These are phyloP conservation scores for Pseudoperonospora humuli DNA, from an alignment of 352 stramenopile genomes.

Conservation along the genomic window DNA sequence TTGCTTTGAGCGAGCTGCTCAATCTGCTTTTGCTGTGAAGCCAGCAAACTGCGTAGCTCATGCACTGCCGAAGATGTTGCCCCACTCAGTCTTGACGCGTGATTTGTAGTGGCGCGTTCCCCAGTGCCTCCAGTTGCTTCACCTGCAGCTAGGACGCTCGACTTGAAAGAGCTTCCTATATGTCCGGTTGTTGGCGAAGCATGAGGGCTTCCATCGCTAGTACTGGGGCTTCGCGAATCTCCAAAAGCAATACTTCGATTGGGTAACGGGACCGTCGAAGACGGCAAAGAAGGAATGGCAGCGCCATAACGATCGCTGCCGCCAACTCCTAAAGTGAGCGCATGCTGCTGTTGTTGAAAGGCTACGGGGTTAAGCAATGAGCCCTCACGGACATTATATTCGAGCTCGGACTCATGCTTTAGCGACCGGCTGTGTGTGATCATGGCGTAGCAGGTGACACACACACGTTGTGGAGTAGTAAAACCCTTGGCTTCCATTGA, in stretches of 20 bases:
- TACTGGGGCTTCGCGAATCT: conserved; percentile 9
- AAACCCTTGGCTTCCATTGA: conserved; percentile 62
- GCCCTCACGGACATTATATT: conserved; percentile 15
- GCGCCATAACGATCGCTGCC: conserved; percentile 3
- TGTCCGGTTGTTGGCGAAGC: conserved; percentile 7
- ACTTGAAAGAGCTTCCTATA: conserved; percentile 10
- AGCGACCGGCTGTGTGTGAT: conserved; percentile 43
- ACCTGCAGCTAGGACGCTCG: conserved; percentile 21
- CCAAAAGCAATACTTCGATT: conserved; percentile 8
- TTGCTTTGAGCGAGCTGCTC: conserved; percentile 67
- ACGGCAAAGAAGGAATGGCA: conserved; percentile 9
- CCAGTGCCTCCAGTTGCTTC: conserved; percentile 28
- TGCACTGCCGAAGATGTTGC: conserved; percentile 33
- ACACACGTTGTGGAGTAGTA: conserved; percentile 68
- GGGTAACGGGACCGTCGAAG: background rate
- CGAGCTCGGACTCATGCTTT: conserved; percentile 30
- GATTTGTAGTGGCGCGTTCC: conserved; percentile 22
- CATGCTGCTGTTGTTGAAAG: conserved; percentile 28
- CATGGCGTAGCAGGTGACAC: conserved; percentile 65
- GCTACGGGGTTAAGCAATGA: conserved; percentile 14
- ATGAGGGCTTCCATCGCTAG: conserved; percentile 14
- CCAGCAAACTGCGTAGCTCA: conserved; percentile 45
- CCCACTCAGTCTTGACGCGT: conserved; percentile 11
- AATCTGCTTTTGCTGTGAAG: conserved; percentile 59
- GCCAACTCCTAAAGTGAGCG: background rate